Base-by-base conservation (phyloP, 768 basidiomycete species). In the Auriscalpium orientale region DNA sequence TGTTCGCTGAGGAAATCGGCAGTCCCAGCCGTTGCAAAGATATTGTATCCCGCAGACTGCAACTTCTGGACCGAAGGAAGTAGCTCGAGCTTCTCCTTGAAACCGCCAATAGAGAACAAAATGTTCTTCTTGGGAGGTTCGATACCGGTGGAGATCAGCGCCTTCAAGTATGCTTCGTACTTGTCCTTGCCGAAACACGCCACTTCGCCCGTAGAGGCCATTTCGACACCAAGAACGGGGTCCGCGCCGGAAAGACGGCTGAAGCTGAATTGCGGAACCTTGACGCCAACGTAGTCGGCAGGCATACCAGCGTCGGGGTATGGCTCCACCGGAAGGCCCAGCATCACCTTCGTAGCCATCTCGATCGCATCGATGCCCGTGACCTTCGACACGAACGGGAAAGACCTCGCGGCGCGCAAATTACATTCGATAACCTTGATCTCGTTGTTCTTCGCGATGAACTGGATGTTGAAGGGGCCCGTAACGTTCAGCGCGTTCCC, bases 371-470 rank as follows among this genome's bases (percentile, higher is more conserved):
- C 95, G 63, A 98, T 80, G 36, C 94, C 94, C 8, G 97, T 98
- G 58, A 97, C 93, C 72, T 99, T 99, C 8, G 94, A 97, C 22
- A 99, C 95, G 76, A 99, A 99, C 44, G 95, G 95, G 83, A 95
- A 98, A 0, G 95, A 98, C 58, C 95, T 84, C 21, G 95, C 95
- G 0, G 97, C 97, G 55, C 95, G 91, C 36, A 99, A 76, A 73
- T 99, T 99, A 74, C 95, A 98, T 71, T 99, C 95, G 70, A 99
- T 99, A 65, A 99, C 95, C 79, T 99, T 99, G 79, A 99, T 98
- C 72, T 98, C 95, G 75, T 98, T 98, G 75, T 99, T 90, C 82
- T 99, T 99, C 51, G 95, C 95, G 64, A 99, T 98, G 74, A 99
- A 98, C 76, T 99, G 95, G 68, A 99, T 99, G 69, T 99, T 99